phyloP scores from a whole-genome alignment of 2,329 filamentous ascomycete genomes.

The Penicillium sclerotiorum region DNA sequence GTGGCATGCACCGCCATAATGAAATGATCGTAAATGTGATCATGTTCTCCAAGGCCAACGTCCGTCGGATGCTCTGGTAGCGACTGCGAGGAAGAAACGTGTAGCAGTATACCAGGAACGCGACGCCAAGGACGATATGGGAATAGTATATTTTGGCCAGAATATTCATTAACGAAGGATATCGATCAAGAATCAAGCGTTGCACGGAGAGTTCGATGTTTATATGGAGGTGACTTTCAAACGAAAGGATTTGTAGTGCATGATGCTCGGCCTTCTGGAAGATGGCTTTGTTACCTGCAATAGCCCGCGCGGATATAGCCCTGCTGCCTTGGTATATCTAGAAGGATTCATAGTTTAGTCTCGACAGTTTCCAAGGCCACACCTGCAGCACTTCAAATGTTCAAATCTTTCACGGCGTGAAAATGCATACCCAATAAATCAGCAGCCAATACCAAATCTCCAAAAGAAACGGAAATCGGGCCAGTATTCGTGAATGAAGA shows the following conservation, averaged over 20 bases:
- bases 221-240: slow-evolving; percentile 44
- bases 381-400: too few species aligned
- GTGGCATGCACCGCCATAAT: slow-evolving; percentile 53
- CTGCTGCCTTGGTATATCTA: slow-evolving; percentile 49
- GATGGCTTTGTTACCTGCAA: slow-evolving; percentile 42
- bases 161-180: slow-evolving; percentile 42
- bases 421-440: slow-evolving; percentile 33
- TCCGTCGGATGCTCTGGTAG: slow-evolving; percentile 50
- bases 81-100: slow-evolving; percentile 45
- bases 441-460: slow-evolving; percentile 40
- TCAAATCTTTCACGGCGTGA: too few species aligned
- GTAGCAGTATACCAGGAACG: slow-evolving; percentile 54
- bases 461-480: slow-evolving; percentile 32
- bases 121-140: slow-evolving; percentile 50
- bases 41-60: slow-evolving; percentile 52
- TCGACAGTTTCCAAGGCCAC: too few species aligned
- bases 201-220: slow-evolving; percentile 48
- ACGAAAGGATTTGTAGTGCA: slow-evolving; percentile 43
- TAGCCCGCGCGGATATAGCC: slow-evolving; percentile 47
- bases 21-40: slow-evolving; percentile 54
- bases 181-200: slow-evolving; percentile 40
- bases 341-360: background rate
- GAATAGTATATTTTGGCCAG: slow-evolving; percentile 51
- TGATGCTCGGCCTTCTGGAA: slow-evolving; percentile 45
- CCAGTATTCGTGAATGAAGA: slow-evolving; percentile 26